Base-by-base conservation (phyloP, 768 basidiomycete genomes). In the Tylopilus vinaceipallidus region DNA sequence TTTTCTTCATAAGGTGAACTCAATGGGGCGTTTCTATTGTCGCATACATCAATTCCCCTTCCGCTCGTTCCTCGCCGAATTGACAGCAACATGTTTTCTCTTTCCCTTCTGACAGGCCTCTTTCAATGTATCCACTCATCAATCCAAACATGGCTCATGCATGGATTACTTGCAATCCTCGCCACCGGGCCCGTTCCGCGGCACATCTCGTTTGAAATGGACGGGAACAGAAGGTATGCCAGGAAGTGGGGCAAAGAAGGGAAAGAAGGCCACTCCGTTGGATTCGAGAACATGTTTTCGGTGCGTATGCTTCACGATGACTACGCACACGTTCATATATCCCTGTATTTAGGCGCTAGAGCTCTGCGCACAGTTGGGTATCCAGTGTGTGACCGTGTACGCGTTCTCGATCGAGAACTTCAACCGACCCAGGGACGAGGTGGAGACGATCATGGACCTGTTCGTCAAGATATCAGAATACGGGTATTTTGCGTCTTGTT, bases 331-430 rank as follows among this genome's bases (percentile, higher is more conserved):
- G 17, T 34, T 46, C n/a, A 52, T 23, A 20, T 46, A 19, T 13
- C 24, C 20, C 14, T 29, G 11, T 38, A 8, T 20, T 35, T 55
- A 98, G 94, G 76, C 91, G 46, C 73, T 98, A n/a, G 91, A 94
- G 66, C 75, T 94, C 24, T 95, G 95, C 59, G 71, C 95, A 20
- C 74, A 78, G 1, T 76, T 99, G n/a, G 73, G 82, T 13, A 77
- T 99, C 41, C 77, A 74, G 51, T 91, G 88, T 51, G 93, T 98
- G 22, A 86, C 91, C 3, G 90, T 87, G n/a, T 99, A 95, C 60
- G 92, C 93, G n/a, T 99, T 99, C 69, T 81, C 94, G 1, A 93
- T 98, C 52, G 95, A 98, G 60, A 99, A 98, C 71, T 98, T 98
- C 73, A 90, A 90, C 53, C 80, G 97, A 20, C 78, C 87, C 1